phyloP scores from a whole-genome alignment of 2,329 filamentous ascomycete genomes.

The Trichophaea hybrida region DNA sequence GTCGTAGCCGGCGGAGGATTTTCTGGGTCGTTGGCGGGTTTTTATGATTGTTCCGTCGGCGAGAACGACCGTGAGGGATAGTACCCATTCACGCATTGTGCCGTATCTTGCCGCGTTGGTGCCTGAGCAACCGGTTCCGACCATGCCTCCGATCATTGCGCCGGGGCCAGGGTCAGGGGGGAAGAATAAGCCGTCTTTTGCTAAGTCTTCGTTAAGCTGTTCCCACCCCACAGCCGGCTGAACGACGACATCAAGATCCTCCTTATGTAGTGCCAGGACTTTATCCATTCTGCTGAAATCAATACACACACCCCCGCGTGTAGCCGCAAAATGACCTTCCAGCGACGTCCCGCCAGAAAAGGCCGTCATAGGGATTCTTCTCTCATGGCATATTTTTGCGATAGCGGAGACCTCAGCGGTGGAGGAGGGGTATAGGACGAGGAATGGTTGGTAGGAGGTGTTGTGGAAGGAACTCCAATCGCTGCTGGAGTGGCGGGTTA shows the following conservation, averaged over 20 bases:
- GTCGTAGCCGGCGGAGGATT: slow-evolving; percentile 72
- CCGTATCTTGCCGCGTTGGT: slow-evolving; percentile 71
- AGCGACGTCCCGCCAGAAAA: slow-evolving; percentile 81
- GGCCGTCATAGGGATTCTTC: slow-evolving; percentile 70
- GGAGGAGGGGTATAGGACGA: slow-evolving; percentile 59
- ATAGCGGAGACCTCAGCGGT: slow-evolving; percentile 76
- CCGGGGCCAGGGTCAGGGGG: slow-evolving; percentile 83
- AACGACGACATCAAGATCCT: slow-evolving; percentile 61
- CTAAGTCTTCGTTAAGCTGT: slow-evolving; percentile 61
- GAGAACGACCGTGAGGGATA: slow-evolving; percentile 67
- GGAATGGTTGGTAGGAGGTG: slow-evolving; percentile 42
- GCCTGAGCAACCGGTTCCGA: slow-evolving; percentile 52
- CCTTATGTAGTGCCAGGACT: slow-evolving; percentile 61
- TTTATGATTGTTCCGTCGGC: slow-evolving; percentile 68
- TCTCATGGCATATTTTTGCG: slow-evolving; percentile 73
- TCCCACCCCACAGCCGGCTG: slow-evolving; percentile 82
- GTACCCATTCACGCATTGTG: slow-evolving; percentile 79
- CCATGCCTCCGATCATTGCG: slow-evolving; percentile 83
- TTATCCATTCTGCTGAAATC: slow-evolving; percentile 78
- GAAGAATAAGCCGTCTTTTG: slow-evolving; percentile 67
- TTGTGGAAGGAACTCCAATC: slow-evolving; percentile 47
- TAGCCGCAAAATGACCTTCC: slow-evolving; percentile 78
- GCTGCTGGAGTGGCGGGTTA: slow-evolving; percentile 44
- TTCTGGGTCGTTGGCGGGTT: slow-evolving; percentile 60
- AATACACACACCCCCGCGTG: slow-evolving; percentile 67